Conservation (phyloP, 495 filamentous ascomycete genomes). For the Staphylotrichum longicolle region DNA sequence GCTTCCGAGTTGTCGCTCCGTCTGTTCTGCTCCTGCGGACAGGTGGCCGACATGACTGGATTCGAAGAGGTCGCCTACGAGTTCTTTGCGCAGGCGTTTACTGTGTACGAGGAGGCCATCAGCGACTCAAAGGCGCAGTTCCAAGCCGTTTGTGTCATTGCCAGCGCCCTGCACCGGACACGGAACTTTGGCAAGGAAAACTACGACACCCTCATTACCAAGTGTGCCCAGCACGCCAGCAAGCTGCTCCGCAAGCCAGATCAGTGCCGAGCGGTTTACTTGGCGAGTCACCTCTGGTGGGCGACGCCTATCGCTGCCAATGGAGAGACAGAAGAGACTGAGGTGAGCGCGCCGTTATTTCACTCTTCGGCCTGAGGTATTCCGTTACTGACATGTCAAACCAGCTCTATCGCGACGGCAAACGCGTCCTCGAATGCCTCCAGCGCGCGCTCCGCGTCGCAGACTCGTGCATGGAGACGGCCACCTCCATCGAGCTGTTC, state of each 20-base stretch:
- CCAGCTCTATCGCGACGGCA: constrained; percentile 93
- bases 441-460: constrained; percentile 94
- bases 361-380: constrained; percentile 11
- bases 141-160: constrained; percentile 94
- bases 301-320: constrained; percentile 80
- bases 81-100: constrained; percentile 98
- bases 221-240: constrained; percentile 93
- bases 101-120: constrained; percentile 93
- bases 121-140: constrained; percentile 95
- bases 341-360: constrained; percentile 54
- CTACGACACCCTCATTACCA: constrained; percentile 97
- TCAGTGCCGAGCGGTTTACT: constrained; percentile 92
- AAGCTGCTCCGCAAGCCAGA: constrained; percentile 98
- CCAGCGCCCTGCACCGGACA: constrained; percentile 80
- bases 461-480: constrained; percentile 99
- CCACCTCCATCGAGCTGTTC: constrained; percentile 94
- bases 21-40: constrained; percentile 85
- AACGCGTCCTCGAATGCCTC: constrained; percentile 92
- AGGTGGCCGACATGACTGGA: constrained; percentile 86
- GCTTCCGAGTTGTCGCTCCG: constrained; percentile 84
- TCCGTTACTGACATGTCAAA: constrained; percentile 21
- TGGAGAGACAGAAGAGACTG: constrained; percentile 78
- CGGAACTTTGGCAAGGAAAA: constrained; percentile 92
- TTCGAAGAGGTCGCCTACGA: constrained; percentile 97
- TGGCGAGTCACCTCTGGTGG: constrained; percentile 98